Conservation (phyloP, 2,329 filamentous ascomycete genomes). For the Xylariaceae sp. region DNA sequence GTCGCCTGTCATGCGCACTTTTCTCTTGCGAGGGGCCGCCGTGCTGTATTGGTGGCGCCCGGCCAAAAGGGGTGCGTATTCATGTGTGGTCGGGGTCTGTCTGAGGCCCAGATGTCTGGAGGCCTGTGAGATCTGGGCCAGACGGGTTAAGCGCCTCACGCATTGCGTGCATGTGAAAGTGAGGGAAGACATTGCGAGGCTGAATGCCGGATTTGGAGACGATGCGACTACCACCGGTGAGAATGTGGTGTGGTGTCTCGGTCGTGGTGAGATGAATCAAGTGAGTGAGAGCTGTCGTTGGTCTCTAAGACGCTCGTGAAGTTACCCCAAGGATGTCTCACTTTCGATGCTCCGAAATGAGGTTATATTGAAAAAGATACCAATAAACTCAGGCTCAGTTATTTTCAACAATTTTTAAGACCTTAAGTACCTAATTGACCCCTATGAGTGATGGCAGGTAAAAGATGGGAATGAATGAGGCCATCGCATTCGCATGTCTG, state of each 20-base stretch:
- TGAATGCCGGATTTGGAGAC: neutral
- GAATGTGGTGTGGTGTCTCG: neutral
- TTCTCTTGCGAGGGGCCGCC: neutral
- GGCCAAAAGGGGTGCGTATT: neutral
- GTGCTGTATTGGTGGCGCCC: constrained; percentile 3
- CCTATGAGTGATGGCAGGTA: too few relatives aligned
- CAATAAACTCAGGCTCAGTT: neutral
- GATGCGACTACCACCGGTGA: neutral
- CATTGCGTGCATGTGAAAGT: constrained; percentile 12
- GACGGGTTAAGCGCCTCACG: constrained; percentile 8
- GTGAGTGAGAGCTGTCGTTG: neutral
- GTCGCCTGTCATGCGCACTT: too few relatives aligned
- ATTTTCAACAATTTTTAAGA: neutral
- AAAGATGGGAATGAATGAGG: too few relatives aligned
- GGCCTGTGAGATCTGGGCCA: constrained; percentile 4
- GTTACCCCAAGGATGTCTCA: neutral
- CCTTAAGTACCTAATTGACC: neutral
- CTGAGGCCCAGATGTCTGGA: neutral
- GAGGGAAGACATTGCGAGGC: constrained; percentile 8
- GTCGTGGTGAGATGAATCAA: neutral
- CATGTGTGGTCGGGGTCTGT: constrained; percentile 5
- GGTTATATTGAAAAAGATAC: too few relatives aligned
- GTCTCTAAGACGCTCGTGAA: neutral
- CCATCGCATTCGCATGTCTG: too few relatives aligned
- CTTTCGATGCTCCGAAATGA: neutral